phyloP scores from a whole-genome alignment of 768 basidiomycete species.

The Tricholoma hemisulphureum region DNA sequence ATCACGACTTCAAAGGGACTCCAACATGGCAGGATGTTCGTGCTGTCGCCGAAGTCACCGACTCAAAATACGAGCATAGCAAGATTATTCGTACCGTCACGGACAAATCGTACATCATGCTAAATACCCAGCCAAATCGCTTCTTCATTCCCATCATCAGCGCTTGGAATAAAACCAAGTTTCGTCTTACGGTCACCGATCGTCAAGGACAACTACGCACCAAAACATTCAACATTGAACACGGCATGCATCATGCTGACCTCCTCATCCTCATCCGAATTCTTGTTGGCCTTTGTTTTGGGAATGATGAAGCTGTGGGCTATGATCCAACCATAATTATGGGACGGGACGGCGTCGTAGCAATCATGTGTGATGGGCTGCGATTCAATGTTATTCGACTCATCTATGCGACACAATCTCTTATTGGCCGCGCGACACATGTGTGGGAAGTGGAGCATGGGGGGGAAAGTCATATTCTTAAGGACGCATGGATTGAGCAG shows the following conservation, averaged over 20 bases:
- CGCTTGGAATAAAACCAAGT: not conserved
- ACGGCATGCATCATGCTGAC: not conserved
- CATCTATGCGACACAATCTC: not conserved
- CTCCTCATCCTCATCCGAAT: not conserved
- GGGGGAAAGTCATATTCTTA: not conserved
- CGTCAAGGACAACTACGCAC: not conserved
- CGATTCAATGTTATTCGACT: not conserved
- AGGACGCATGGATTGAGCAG: not conserved
- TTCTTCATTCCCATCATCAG: not conserved
- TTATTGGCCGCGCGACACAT: not conserved
- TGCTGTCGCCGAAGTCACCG: not conserved
- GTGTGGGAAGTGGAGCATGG: not conserved
- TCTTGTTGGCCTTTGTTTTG: not conserved
- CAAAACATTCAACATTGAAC: not conserved
- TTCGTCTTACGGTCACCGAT: not conserved
- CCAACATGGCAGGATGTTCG: not conserved
- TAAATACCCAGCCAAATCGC: not conserved
- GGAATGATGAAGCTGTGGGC: not conserved
- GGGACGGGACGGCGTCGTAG: not conserved
- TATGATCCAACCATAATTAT: not conserved
- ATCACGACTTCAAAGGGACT: not conserved
- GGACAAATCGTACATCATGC: not conserved
- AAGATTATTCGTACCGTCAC: not conserved
- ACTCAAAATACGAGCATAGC: not conserved
- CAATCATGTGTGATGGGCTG: not conserved